Percentiles rank a stretch among this genome's conserved stretches.
phyloP scores from a whole-genome alignment of 116 monocot species.

The Cymodocea nodosa region DNA sequence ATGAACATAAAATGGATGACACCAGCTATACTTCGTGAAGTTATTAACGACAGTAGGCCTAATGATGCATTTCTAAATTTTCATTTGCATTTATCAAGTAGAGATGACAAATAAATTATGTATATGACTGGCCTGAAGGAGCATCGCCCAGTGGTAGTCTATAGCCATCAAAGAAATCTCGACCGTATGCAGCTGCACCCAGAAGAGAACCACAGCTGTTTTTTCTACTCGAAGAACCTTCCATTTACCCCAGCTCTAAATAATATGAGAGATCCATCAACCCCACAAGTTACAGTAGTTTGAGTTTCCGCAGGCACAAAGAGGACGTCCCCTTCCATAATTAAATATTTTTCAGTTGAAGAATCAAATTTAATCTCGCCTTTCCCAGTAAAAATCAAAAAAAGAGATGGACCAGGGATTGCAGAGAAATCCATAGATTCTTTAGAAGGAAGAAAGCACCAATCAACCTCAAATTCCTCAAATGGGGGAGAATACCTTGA shows the following conservation, averaged over 20 bases:
- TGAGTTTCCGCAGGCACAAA: conserved; percentile 58
- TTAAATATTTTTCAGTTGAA: conserved; percentile 7
- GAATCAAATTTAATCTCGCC: conserved; percentile 28
- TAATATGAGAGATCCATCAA: conserved; percentile 25
- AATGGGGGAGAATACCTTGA: conserved; percentile 81
- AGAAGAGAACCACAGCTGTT: not conserved
- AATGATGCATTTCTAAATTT: too few species aligned
- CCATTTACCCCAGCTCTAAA: conserved; percentile 81
- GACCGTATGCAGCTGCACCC: too few species aligned
- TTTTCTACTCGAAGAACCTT: conserved; percentile 27
- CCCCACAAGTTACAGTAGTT: conserved; percentile 24
- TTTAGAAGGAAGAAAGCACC: conserved; percentile 24
- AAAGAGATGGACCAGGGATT: conserved; percentile 57
- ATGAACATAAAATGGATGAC: too few species aligned
- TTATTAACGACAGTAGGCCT: too few species aligned
- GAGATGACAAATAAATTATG: too few species aligned
- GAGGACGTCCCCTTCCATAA: conserved; percentile 48
- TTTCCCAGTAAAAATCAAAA: conserved; percentile 45
- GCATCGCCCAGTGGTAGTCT: too few species aligned
- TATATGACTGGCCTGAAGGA: too few species aligned
- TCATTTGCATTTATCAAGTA: too few species aligned
- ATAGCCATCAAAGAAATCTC: too few species aligned
- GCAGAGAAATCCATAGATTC: conserved; percentile 32
- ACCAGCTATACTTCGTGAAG: too few species aligned
- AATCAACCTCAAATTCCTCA: conserved; percentile 93